Conservation (phyloP, 805 yeast genomes). For the Isabelozyma rhagii region DNA sequence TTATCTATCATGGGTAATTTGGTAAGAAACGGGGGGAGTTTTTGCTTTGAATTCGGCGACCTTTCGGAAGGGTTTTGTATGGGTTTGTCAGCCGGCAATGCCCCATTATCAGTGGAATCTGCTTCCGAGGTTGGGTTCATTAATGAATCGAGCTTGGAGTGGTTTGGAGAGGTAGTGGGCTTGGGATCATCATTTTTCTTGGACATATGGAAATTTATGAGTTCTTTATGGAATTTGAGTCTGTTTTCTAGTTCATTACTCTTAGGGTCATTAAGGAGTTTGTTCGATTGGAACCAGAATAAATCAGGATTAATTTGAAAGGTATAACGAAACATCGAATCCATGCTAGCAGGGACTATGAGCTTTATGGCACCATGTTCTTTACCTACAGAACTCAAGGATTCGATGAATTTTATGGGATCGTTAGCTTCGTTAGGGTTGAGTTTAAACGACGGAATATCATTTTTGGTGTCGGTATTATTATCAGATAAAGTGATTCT, state of each 20-base stretch:
- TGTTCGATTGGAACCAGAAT: constrained; percentile 50
- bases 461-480: constrained; percentile 10
- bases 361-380: constrained; percentile 75
- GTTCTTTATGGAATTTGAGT: constrained; percentile 44
- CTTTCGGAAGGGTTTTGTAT: neutral
- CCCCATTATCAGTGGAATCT: neutral
- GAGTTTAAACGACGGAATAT: constrained; percentile 59
- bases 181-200: neutral
- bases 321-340: constrained; percentile 13
- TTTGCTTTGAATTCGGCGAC: constrained; percentile 3
- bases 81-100: neutral
- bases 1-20: constrained; percentile 68
- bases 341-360: constrained; percentile 48
- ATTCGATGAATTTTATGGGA: constrained; percentile 65
- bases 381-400: constrained; percentile 48
- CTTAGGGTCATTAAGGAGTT: constrained; percentile 45
- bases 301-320: constrained; percentile 41
- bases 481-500: constrained; percentile 11
- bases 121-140: neutral
- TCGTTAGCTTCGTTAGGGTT: constrained; percentile 34
- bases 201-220: constrained; percentile 39
- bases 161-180: neutral
- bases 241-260: constrained; percentile 42
- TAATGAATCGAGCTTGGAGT: neutral
- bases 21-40: constrained; percentile 18